These are phyloP conservation scores for Rhizophagus sp. DNA, from an alignment of 192 early-diverging fungal species.

Conservation along the genomic window DNA sequence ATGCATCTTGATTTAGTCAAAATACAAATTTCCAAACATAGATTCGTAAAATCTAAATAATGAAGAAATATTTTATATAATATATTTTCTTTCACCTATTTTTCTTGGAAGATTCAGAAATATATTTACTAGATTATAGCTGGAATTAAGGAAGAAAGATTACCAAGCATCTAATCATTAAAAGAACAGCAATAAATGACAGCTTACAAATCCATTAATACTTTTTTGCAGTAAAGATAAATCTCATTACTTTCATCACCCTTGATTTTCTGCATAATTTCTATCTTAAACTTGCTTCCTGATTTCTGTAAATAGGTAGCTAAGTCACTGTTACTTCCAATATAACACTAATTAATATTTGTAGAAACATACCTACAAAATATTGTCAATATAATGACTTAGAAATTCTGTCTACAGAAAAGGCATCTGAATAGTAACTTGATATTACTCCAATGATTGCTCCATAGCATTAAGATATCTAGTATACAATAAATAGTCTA, in stretches of 20 bases:
- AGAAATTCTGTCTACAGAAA: background rate
- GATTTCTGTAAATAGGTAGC: constrained; percentile 21
- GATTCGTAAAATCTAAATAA: constrained; percentile 32
- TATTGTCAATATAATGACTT: background rate
- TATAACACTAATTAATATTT: constrained; percentile 4
- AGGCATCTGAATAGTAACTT: background rate
- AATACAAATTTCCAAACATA: constrained; percentile 21
- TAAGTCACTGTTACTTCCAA: background rate
- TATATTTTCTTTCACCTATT: constrained; percentile 29
- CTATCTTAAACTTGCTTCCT: constrained; percentile 16
- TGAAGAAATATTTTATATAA: constrained; percentile 27
- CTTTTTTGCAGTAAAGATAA: constrained; percentile 27
- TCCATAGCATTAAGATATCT: constrained; percentile 15
- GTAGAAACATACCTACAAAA: background rate
- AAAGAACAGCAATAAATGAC: background rate
- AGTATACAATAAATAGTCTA: constrained; percentile 8
- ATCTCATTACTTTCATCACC: constrained; percentile 2
- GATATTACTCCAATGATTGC: background rate
- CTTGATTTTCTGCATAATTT: constrained; percentile 21
- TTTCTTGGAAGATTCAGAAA: constrained; percentile 14
- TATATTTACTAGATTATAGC: constrained; percentile 21
- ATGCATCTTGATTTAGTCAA: constrained; percentile 22
- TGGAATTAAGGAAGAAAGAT: background rate
- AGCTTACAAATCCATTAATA: constrained; percentile 29
- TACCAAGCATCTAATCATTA: background rate